Conservation (phyloP, 2,329 filamentous ascomycete genomes). For the Diaporthe ampelina region DNA sequence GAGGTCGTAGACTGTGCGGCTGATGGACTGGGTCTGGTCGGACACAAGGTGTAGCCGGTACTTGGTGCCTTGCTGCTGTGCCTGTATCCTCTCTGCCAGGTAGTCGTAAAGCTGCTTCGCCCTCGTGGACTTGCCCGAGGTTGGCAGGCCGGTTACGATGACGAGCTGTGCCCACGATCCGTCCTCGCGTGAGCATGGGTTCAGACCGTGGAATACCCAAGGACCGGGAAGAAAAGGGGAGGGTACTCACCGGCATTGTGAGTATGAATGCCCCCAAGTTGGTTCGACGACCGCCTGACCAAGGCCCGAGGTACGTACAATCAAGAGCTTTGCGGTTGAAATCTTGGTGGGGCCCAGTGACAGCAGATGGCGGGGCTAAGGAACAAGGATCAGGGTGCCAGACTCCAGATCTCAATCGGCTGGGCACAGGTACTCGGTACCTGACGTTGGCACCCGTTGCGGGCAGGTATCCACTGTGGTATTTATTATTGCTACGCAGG, state of each 20-base stretch:
- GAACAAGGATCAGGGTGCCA: constrained; percentile 9
- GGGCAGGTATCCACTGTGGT: not conserved
- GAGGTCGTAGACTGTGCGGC: constrained; percentile 79
- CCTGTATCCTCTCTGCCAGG: constrained; percentile 70
- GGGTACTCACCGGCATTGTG: constrained; percentile 42
- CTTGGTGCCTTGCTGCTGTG: constrained; percentile 51
- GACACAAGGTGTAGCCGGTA: constrained; percentile 82
- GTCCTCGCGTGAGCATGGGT: constrained; percentile 15
- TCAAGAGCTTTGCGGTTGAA: constrained; percentile 23
- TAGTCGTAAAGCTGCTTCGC: constrained; percentile 76
- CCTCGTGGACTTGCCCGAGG: constrained; percentile 77
- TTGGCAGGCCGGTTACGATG: constrained; percentile 76
- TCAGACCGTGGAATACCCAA: not conserved
- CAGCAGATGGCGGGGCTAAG: constrained; percentile 13
- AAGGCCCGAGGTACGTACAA: constrained; percentile 2
- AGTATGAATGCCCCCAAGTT: constrained; percentile 4
- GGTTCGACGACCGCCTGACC: not conserved
- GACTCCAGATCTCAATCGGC: constrained; percentile 15
- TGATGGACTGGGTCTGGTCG: constrained; percentile 78
- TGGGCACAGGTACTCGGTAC: constrained; percentile 11
- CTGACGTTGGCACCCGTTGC: not conserved
- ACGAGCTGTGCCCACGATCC: constrained; percentile 66
- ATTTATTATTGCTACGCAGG: too few species aligned
- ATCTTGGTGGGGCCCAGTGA: constrained; percentile 26
- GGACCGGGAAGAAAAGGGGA: not conserved